Base-by-base conservation (phyloP, 169 alveolate species). In the Nephromyces sp. region DNA sequence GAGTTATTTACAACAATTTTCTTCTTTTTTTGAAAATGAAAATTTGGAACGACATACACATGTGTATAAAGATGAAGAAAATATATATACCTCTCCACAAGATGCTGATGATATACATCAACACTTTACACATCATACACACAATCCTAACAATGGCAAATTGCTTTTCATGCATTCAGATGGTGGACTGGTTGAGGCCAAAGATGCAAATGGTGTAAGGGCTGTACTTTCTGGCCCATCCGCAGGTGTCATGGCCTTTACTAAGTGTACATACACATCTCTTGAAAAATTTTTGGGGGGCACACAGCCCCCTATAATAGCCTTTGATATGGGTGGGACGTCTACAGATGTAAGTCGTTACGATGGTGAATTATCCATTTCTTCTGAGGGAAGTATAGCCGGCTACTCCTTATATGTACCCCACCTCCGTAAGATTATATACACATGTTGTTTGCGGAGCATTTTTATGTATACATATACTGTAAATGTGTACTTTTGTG, bases 281-380 rank as follows among this genome's bases (percentile, higher is more conserved):
- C n/a, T 15, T 43, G 57, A n/a, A 43, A 61, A 67, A 62, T 66
- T 63, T 25, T 67, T 22, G 34, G 73, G 66, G 21, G 72, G 43
- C 79, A 67, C 72, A 27, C 15, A 43, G 25, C n/a, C 57, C n/a
- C 78, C 88, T 62, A 79, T 80, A 27, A 84, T 90, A 22, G 95
- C 92, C 6, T 90, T 90, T 68, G 95, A 90, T 72, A 90, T 90
- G 95, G 95, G 95, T n/a, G 95, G 95, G 15, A 90, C 95, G 28
- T 87, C 93, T 28, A 90, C 95, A 31, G 89, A 87, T 72, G 90
- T 84, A 29, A 74, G 86, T 25, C 68, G 85, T 3, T 87, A 51
- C 64, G 84, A 77, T 52, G 82, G 79, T 2, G 25, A 25, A 65
- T 1, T 76, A 80, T 35, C 57, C 78, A 52, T 78, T 21, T 32